Conservation (phyloP, 495 filamentous ascomycete species). For the Neurospora cerealis region DNA sequence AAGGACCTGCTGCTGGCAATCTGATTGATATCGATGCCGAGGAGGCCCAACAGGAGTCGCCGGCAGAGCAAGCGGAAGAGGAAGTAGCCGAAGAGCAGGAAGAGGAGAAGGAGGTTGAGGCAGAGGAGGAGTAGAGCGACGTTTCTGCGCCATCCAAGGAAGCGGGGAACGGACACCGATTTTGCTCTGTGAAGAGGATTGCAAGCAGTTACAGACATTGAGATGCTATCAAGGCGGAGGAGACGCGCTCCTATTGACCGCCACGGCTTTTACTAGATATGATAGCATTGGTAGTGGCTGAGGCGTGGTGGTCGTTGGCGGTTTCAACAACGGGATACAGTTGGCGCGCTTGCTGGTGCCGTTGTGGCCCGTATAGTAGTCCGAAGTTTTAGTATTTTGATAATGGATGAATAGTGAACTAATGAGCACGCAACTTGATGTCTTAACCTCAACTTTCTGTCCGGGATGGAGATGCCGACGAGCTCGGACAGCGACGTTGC, state of each 20-base stretch:
- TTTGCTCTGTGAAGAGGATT: slow-evolving; percentile 3
- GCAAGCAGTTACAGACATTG: background rate
- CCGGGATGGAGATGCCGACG: background rate
- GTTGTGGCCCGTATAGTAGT: background rate
- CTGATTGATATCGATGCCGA: slow-evolving; percentile 29
- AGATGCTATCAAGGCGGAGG: background rate
- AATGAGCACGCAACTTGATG: background rate
- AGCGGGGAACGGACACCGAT: background rate
- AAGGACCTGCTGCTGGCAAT: slow-evolving; percentile 41
- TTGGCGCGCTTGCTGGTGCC: background rate
- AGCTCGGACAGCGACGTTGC: background rate
- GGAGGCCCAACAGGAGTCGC: slow-evolving; percentile 13
- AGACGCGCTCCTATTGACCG: background rate
- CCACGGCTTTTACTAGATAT: background rate
- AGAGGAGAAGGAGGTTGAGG: slow-evolving; percentile 8
- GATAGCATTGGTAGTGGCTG: background rate
- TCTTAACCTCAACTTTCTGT: background rate
- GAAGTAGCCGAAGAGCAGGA: slow-evolving; percentile 5
- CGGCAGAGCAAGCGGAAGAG: slow-evolving; percentile 3
- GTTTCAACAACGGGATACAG: background rate
- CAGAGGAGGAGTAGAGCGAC: slow-evolving; percentile 1
- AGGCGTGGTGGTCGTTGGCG: background rate
- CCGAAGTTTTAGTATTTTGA: background rate
- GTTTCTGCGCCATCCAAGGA: background rate
- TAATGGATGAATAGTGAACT: background rate